Evolutionary conservation across 352 stramenopile genomes (phyloP), one percentile per base, ranked within the genome.

Genomic region (Phytophthora meadii): DNA sequence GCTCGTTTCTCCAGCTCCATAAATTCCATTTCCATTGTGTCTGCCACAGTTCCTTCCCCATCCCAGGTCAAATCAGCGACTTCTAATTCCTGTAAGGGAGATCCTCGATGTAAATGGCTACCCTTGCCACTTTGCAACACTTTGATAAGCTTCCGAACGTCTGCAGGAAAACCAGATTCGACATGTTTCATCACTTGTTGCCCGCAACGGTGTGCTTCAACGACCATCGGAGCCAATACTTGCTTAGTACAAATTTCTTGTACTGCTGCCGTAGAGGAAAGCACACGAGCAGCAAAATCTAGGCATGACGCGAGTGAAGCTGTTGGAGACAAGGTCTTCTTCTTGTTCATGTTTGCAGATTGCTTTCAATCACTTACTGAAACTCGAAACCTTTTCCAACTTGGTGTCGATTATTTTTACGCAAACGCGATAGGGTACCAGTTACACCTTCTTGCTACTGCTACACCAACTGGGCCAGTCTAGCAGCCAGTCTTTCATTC

Each of bases 41-140:
- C 62, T 1, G 39, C 34, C 1, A 79, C 77, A 3, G 48, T 34
- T 1, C 83, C 83, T 50, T 87, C 67, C 0, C 79, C 78, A 46
- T 92, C 82, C 82, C 82, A 92, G 8, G 78, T 82, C 32, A 89
- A 45, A 34, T 92, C 79, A 14, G 73, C 75, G 28, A 89, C 70
- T 15, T 52, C 55, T 15, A 90, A 32, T 0, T 27, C 19, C 0
- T 15, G 41, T 24, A 84, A 36, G 6, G 65, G 53, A 42, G 45
- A 51, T 5, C 28, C 27, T 25, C 28, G 39, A 32, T 17, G 28
- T 25, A 69, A 58, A 19, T 66, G 54, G 24, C 44, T 50, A 39
- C 40, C 22, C 22, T 65, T 4, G 6, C 76, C 34, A 27, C n/a
- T 27, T 37, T 63, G 67, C 34, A 75, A 41, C 14, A 40, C 34